Conservation (phyloP, 75 land plant species). For the Pinus taeda region DNA sequence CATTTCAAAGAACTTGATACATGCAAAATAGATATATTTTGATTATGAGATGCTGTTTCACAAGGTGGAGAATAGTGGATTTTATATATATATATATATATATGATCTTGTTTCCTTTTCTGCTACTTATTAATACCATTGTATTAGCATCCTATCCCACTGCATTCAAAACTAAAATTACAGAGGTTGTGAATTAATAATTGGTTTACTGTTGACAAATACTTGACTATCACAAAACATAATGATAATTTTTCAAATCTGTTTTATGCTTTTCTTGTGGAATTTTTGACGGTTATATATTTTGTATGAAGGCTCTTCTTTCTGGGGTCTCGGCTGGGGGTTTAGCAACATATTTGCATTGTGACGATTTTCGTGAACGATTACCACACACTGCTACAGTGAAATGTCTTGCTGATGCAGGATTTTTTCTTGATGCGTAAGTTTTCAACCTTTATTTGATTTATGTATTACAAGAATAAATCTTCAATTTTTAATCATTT, state of each 20-base stretch:
- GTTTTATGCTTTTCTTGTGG: neutral
- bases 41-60: neutral
- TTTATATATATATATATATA: too few relatives aligned
- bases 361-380: constrained; percentile 61
- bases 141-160: too few relatives aligned
- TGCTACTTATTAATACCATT: too few relatives aligned
- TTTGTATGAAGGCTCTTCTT: constrained; percentile 60
- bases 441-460: neutral
- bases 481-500: neutral
- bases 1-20: too few relatives aligned
- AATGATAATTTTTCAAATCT: neutral
- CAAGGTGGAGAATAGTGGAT: neutral
- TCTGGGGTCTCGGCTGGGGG: constrained; percentile 97
- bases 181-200: too few relatives aligned
- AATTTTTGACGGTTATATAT: neutral
- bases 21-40: too few relatives aligned
- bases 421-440: constrained; percentile 81
- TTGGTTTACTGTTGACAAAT: too few relatives aligned
- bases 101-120: too few relatives aligned
- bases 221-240: neutral
- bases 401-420: constrained; percentile 90
- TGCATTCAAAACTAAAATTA: too few relatives aligned
- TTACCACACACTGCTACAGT: constrained; percentile 59
- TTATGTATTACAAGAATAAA: neutral
- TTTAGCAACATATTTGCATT: constrained; percentile 75